Evolutionary conservation across 2,329 filamentous ascomycete genomes (phyloP), one percentile per base, ranked within the genome.

Genomic region (Paracamarosporium sp.): DNA sequence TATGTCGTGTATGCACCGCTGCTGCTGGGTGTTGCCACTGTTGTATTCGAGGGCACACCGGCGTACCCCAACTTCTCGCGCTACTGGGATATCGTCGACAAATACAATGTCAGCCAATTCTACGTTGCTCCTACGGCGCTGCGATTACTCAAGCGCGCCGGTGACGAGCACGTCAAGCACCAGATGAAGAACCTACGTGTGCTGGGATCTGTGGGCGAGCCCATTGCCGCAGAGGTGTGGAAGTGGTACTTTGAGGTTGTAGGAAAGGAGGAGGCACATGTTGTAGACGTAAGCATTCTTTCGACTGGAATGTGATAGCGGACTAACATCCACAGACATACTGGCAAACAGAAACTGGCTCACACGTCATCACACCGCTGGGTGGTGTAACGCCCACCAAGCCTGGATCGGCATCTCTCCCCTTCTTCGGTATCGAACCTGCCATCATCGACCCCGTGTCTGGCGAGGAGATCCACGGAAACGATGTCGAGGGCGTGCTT

Each of bases 271-370:
- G 89, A 96, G 78, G 90, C 92, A 47, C 95, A 99, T 74, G 85
- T 99, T 77, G 89, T 97, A 54, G 95, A 99, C 77, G 93, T 96
- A 83, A 86, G 92, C 86, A 55, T 41, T 36, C 53, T 4, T 15
- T 31, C n/a, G 24, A 43, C 17, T 6, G 35, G 33, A 28, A 36
- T 9, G 33, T 24, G 41, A 40, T 27, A 25, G 36, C 41, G 43
- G 46, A 44, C 67, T 76, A 51, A 76, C 45, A 50, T 3, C 17
- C 57, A 51, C 74, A 97, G 92, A 99, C 95, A 53, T 99, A 99
- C 86, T 99, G 95, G 95, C 95, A 99, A 86, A 99, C 95, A 52
- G 95, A 99, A 83, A 99, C 95, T 1, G 95, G 95, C 55, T 98
- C 92, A 62, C 89, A 99, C 79, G 93, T 97, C 71, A 98, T 99